These are phyloP conservation scores for Sisymbrium altissimum DNA, from an alignment of 345 rosid species.

Conservation along the genomic window DNA sequence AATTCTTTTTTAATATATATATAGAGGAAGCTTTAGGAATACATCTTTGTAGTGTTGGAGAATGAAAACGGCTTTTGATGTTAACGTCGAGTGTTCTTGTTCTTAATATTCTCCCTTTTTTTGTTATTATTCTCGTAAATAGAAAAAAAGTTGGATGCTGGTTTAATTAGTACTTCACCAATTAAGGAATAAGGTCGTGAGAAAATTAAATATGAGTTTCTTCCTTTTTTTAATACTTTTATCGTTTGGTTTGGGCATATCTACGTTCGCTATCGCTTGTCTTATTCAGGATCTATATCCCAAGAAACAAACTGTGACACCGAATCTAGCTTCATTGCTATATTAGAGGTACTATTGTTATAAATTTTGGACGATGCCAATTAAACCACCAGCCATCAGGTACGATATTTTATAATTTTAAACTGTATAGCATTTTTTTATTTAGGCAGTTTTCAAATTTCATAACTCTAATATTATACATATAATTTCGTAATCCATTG, in stretches of 20 bases:
- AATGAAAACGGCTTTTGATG: conserved; percentile 19
- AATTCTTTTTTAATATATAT: neutral
- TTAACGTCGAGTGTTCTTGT: conserved; percentile 14
- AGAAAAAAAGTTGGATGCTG: conserved; percentile 11
- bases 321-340: conserved; percentile 3
- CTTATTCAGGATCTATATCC: neutral
- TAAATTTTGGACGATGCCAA: conserved; percentile 6
- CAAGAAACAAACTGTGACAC: neutral
- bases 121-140: neutral
- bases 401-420: neutral
- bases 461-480: too few species aligned
- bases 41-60: conserved; percentile 16
- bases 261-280: conserved; percentile 12
- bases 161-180: conserved; percentile 24
- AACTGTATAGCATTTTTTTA: neutral
- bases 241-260: conserved; percentile 4
- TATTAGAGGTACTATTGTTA: neutral
- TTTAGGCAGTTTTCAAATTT: too few species aligned
- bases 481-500: too few species aligned
- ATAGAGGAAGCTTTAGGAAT: conserved; percentile 17
- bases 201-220: conserved; percentile 21
- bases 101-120: neutral
- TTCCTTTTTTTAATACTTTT: neutral
- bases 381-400: neutral
- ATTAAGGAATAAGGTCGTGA: conserved; percentile 23